Evolutionary conservation across 495 filamentous ascomycete species (phyloP).

Genomic region (Lasiosphaeria hispida): DNA sequence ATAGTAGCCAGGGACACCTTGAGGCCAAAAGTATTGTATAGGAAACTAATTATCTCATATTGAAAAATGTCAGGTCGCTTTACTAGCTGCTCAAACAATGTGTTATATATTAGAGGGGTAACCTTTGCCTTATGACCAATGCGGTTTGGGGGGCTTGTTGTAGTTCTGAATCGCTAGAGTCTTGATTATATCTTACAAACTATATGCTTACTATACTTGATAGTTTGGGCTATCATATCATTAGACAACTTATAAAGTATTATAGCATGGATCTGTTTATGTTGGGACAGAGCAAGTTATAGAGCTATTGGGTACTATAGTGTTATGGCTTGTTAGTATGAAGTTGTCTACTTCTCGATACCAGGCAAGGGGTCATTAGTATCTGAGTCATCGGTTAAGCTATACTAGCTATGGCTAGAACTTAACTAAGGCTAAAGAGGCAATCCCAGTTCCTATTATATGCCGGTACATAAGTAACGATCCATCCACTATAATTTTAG

Average conservation of each 20-base stretch:
- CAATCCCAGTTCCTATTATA: too few species aligned
- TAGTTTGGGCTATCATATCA: neutral
- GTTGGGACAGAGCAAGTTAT: slow-evolving; percentile 3
- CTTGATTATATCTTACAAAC: slow-evolving; percentile 3
- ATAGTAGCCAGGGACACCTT: too few species aligned
- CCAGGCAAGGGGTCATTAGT: too few species aligned
- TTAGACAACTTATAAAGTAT: neutral
- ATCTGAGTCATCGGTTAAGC: too few species aligned
- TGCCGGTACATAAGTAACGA: too few species aligned
- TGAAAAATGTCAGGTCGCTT: slow-evolving; percentile 13
- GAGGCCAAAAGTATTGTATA: slow-evolving; percentile 19
- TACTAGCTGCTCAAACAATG: slow-evolving; percentile 11
- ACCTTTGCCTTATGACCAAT: slow-evolving; percentile 10
- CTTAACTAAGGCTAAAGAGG: too few species aligned
- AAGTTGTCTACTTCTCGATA: too few species aligned
- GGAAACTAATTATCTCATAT: slow-evolving; percentile 36
- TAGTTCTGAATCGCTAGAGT: slow-evolving; percentile 2
- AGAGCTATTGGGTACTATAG: slow-evolving; percentile 20
- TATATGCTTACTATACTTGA: slow-evolving; percentile 4
- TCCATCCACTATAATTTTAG: too few species aligned
- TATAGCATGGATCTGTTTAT: neutral
- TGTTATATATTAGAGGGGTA: slow-evolving; percentile 12
- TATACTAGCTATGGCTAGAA: too few species aligned
- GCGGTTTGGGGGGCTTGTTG: slow-evolving; percentile 10
- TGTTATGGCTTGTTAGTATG: too few species aligned